Conservation (phyloP, 2,329 filamentous ascomycete genomes). For the Aschersonia sp. region DNA sequence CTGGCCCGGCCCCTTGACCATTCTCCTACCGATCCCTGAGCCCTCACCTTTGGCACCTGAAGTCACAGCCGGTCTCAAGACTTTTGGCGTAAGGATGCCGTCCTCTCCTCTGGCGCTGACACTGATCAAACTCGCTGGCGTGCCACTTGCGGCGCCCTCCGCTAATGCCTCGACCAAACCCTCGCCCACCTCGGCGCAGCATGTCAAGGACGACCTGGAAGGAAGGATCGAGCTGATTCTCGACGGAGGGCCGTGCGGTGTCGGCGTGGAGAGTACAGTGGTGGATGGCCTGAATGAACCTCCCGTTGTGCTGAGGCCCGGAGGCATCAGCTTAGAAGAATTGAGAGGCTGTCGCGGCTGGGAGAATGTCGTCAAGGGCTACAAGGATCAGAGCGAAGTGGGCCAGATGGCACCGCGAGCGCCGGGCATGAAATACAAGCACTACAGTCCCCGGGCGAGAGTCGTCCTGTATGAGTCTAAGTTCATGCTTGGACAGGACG, state of each 20-base stretch:
- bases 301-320: constrained; percentile 71
- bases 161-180: constrained; percentile 91
- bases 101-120: constrained; percentile 70
- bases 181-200: constrained; percentile 77
- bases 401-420: constrained; percentile 58
- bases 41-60: constrained; percentile 66
- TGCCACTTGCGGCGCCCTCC: constrained; percentile 78
- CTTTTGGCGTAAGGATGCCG: constrained; percentile 86
- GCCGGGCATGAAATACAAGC: constrained; percentile 97
- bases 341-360: constrained; percentile 63
- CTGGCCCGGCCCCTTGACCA: constrained; percentile 91
- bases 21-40: constrained; percentile 66
- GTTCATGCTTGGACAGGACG: constrained; percentile 18
- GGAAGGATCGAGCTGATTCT: constrained; percentile 76
- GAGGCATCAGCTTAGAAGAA: constrained; percentile 73
- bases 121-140: constrained; percentile 65
- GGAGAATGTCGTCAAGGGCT: constrained; percentile 63
- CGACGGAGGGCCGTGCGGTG: constrained; percentile 72
- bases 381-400: constrained; percentile 59
- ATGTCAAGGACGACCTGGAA: constrained; percentile 73
- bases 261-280: constrained; percentile 94
- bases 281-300: constrained; percentile 77
- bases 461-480: constrained; percentile 67
- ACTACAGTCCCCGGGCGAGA: constrained; percentile 82
- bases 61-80: constrained; percentile 72